Conservation (phyloP, 2,329 filamentous ascomycete species). For the Claviceps pazoutovae region DNA sequence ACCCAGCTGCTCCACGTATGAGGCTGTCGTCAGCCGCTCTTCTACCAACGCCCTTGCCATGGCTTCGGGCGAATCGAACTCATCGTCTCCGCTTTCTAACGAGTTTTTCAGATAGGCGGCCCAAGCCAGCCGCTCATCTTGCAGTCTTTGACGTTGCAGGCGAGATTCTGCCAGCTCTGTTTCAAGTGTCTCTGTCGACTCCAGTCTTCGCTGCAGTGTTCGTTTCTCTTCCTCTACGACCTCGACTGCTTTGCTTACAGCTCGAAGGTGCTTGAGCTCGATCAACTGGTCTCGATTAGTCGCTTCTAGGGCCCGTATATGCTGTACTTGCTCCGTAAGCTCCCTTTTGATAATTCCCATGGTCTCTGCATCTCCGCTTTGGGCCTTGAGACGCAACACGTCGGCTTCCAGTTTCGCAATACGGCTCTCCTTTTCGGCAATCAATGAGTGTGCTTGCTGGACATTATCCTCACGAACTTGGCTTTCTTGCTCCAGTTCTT, state of each 20-base stretch:
- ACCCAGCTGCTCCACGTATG: slow-evolving; percentile 69
- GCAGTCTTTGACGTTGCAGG: slow-evolving; percentile 70
- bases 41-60: slow-evolving; percentile 74
- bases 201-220: slow-evolving; percentile 61
- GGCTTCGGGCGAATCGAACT: slow-evolving; percentile 79
- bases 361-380: slow-evolving; percentile 75
- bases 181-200: slow-evolving; percentile 59
- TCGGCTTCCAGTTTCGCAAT: slow-evolving; percentile 69
- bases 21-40: slow-evolving; percentile 66
- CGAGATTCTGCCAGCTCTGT: slow-evolving; percentile 65
- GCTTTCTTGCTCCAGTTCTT: slow-evolving; percentile 46
- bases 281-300: slow-evolving; percentile 64
- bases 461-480: slow-evolving; percentile 41
- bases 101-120: slow-evolving; percentile 67
- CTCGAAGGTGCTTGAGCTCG: slow-evolving; percentile 71
- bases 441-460: slow-evolving; percentile 48
- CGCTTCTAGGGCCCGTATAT: slow-evolving; percentile 72
- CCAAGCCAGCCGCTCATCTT: slow-evolving; percentile 83
- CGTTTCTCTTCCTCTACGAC: slow-evolving; percentile 93
- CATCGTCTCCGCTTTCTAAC: slow-evolving; percentile 43
- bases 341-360: slow-evolving; percentile 76
- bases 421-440: slow-evolving; percentile 56
- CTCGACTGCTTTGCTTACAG: slow-evolving; percentile 74
- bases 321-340: slow-evolving; percentile 79
- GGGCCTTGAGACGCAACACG: slow-evolving; percentile 68